phyloP scores from a whole-genome alignment of 805 yeast genomes.

The Candida orba region DNA sequence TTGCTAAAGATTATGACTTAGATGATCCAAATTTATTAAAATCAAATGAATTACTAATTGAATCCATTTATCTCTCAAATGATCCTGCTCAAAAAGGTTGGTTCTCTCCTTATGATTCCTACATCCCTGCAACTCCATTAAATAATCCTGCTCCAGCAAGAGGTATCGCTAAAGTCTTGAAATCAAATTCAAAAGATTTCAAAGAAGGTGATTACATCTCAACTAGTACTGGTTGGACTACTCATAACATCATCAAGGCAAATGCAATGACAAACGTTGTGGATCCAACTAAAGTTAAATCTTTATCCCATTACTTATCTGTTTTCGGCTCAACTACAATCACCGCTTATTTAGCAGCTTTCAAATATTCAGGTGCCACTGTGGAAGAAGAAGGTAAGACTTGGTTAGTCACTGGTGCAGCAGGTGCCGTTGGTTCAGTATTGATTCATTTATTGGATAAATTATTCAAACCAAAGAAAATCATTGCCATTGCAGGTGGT shows the following conservation, averaged over 20 bases:
- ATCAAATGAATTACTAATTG: conserved; percentile 36
- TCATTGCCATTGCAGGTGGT: conserved; percentile 59
- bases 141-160: conserved; percentile 39
- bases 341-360: conserved; percentile 54
- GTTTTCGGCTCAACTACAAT: conserved; percentile 50
- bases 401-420: conserved; percentile 55
- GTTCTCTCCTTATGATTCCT: conserved; percentile 33
- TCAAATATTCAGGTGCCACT: conserved; percentile 40
- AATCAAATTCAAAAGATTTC: conserved; percentile 35
- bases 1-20: conserved; percentile 14
- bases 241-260: conserved; percentile 32
- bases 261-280: conserved; percentile 1
- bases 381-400: conserved; percentile 35
- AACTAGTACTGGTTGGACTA: conserved; percentile 40
- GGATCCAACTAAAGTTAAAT: conserved; percentile 18
- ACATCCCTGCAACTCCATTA: conserved; percentile 29
- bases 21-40: conserved; percentile 19
- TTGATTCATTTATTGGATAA: conserved; percentile 51
- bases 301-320: conserved; percentile 37
- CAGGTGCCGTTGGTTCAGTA: conserved; percentile 67
- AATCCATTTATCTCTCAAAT: conserved; percentile 41
- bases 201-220: conserved; percentile 37
- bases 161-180: conserved; percentile 45
- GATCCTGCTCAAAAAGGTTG: conserved; percentile 61
- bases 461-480: conserved; percentile 44